These are phyloP conservation scores for Polyporus arcularius DNA, from an alignment of 768 basidiomycete species.

Conservation along the genomic window DNA sequence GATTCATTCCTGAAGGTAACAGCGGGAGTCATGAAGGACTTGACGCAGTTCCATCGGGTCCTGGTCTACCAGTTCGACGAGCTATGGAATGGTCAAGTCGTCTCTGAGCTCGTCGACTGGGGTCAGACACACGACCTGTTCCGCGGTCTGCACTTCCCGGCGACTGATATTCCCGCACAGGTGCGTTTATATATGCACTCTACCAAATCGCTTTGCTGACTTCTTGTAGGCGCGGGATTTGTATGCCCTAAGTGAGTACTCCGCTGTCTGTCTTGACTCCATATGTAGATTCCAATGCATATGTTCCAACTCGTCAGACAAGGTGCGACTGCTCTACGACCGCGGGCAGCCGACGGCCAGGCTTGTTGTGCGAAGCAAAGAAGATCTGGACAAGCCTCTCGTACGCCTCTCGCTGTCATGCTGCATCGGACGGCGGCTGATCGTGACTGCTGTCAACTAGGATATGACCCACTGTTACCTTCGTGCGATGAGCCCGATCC, in stretches of 20 bases:
- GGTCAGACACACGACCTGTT: slow-evolving; percentile 70
- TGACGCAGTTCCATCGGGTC: slow-evolving; percentile 81
- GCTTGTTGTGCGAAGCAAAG: slow-evolving; percentile 60
- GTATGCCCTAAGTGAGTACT: slow-evolving; percentile 61
- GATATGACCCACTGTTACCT: slow-evolving; percentile 86
- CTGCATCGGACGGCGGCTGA: background rate
- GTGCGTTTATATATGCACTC: slow-evolving; percentile 32
- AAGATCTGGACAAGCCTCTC: slow-evolving; percentile 68
- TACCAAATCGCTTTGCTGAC: background rate
- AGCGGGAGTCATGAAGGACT: slow-evolving; percentile 72
- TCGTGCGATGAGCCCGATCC: slow-evolving; percentile 87
- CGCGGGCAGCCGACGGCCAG: slow-evolving; percentile 71
- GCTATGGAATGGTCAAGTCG: slow-evolving; percentile 75
- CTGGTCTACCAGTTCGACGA: slow-evolving; percentile 85
- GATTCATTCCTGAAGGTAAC: slow-evolving; percentile 71
- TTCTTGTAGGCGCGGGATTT: slow-evolving; percentile 56
- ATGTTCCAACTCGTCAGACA: slow-evolving; percentile 45
- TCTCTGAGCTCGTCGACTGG: slow-evolving; percentile 83
- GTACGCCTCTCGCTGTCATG: slow-evolving; percentile 35
- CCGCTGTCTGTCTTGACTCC: background rate
- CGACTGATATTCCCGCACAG: slow-evolving; percentile 68
- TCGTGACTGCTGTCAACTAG: slow-evolving; percentile 28
- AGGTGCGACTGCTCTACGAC: slow-evolving; percentile 77
- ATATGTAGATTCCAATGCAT: slow-evolving; percentile 4
- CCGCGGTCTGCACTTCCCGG: slow-evolving; percentile 71